Evolutionary conservation across 1,284 basidiomycete genomes (phyloP), one percentile per base, ranked within the genome.

Genomic region (Trichosporon ovoides): DNA sequence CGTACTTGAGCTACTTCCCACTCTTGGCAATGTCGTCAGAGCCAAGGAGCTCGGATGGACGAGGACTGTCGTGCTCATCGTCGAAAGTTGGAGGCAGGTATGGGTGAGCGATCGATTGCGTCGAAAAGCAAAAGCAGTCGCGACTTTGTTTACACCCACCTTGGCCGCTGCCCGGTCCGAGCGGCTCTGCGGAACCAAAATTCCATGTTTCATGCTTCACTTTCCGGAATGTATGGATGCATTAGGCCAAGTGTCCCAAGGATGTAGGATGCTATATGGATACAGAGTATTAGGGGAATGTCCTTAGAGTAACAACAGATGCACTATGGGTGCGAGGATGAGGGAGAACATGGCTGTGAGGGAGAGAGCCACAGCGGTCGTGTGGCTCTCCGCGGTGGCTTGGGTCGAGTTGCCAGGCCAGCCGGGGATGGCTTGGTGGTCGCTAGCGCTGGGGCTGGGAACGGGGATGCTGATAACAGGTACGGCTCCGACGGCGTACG

Each of bases 401-500:
- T 53, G 52, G 22, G 56, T 18, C 2, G 52, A 48, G 56, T 53
- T 46, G n/a, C 37, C 53, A 9, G 57, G 57, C 57, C 57, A 58
- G 19, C 57, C 57, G 22, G 57, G 57, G 2, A 58, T 53, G 20
- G 18, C 49, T 28, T 51, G 33, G 34, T 35, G 49, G 12, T 51
- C 34, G 4, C 18, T 20, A 14, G 19, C 49, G 9, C 19, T 35
- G 3, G 49, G 18, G 12, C n/a, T 51, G 19, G 49, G 49, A 7
- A 51, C 49, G 3, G 52, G 49, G 7, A 54, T 24, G 31, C 28
- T 54, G 20, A 71, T 50, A 20, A 74, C 57, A 11, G 67, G 65
- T 10, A 69, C 65, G 2, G 58, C 38, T 1, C 34, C 31, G 5
- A 70, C 59, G 5, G 57, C 18, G 50, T 68, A 74, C 12, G 56